phyloP scores from a whole-genome alignment of 352 stramenopile species.

The Phytophthora pseudosyringae region DNA sequence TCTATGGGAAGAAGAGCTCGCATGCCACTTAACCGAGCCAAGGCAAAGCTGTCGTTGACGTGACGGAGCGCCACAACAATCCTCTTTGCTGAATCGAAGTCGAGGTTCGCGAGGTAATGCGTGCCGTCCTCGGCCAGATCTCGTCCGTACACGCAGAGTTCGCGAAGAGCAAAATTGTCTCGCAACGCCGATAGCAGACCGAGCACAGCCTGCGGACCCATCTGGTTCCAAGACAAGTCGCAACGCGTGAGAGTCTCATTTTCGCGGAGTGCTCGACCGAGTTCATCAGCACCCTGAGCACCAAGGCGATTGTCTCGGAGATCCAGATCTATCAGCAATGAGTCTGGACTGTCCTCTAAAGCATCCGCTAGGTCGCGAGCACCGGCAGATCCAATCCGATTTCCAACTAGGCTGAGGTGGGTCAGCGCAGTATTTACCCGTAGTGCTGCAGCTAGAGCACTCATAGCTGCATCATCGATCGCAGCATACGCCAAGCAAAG shows the following conservation, averaged over 20 bases:
- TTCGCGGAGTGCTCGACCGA: constrained; percentile 58
- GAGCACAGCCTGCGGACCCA: constrained; percentile 52
- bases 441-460: constrained; percentile 64
- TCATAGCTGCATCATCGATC: constrained; percentile 59
- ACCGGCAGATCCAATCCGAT: constrained; percentile 57
- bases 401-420: constrained; percentile 55
- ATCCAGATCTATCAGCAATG: constrained; percentile 61
- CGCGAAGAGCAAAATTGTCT: constrained; percentile 66
- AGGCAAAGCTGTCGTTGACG: constrained; percentile 58
- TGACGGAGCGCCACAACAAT: constrained; percentile 57
- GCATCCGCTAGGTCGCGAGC: constrained; percentile 59
- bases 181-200: constrained; percentile 47
- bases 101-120: constrained; percentile 58
- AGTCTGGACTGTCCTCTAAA: constrained; percentile 67
- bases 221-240: constrained; percentile 72
- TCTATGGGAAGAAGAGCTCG: constrained; percentile 57
- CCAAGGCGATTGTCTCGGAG: constrained; percentile 65
- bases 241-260: constrained; percentile 78
- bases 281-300: constrained; percentile 41
- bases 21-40: constrained; percentile 48
- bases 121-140: constrained; percentile 56
- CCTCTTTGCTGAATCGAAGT: constrained; percentile 54
- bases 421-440: constrained; percentile 66
- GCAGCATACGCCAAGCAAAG: constrained; percentile 56
- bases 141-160: constrained; percentile 54